Base-by-base conservation (phyloP, 805 yeast genomes). In the Zygosaccharomyces bisporus region DNA sequence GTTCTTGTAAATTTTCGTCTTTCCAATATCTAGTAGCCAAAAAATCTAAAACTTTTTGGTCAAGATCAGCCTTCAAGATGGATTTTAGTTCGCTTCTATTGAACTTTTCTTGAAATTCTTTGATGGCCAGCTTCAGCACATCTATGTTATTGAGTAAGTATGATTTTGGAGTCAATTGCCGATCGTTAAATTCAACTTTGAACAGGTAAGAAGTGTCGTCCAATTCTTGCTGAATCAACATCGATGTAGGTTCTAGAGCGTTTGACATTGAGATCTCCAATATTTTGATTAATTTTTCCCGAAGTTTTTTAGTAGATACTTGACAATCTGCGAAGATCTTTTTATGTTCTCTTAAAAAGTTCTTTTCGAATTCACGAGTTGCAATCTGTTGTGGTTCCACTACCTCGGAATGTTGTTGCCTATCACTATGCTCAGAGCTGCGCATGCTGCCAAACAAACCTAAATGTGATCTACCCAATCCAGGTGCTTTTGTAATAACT, bases 141-240 rank as follows among this genome's bases (percentile, higher is more conserved):
- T 93, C 99, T 25, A 93, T 79, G 44, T 93, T 87, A 59, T 86
- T 91, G 17, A 97, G 95, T 54, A 93, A 73, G 60, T 93, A 93
- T 46, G 95, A 87, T 58, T 89, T 93, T 12, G 98, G 95, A 0
- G 99, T 93, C 51, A 93, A 72, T 27, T 84, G 86, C 43, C 97
- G 78, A 65, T 93, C 99, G 61, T 93, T 93, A 67, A 89, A 93
- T 64, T 93, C 97, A 18, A 93, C 99, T 63, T 93, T 93, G 70
- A 88, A 93, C 61, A 83, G 81, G 62, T 93, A 93, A 1, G 93
- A 71, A 0, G 97, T 80, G 57, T 95, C 99, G 62, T 95, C 99
- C 34, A 90, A 74, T 64, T 93, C 99, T 58, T 81, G 90, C 49
- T 86, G 86, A 41, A 93, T 91, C 5, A 90, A 74, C 36, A 76